Percentiles rank a stretch among this genome's conserved stretches.
These are phyloP conservation scores for Cephalotrichum gorgonifer DNA, from an alignment of 2,329 filamentous ascomycete genomes.

Conservation along the genomic window DNA sequence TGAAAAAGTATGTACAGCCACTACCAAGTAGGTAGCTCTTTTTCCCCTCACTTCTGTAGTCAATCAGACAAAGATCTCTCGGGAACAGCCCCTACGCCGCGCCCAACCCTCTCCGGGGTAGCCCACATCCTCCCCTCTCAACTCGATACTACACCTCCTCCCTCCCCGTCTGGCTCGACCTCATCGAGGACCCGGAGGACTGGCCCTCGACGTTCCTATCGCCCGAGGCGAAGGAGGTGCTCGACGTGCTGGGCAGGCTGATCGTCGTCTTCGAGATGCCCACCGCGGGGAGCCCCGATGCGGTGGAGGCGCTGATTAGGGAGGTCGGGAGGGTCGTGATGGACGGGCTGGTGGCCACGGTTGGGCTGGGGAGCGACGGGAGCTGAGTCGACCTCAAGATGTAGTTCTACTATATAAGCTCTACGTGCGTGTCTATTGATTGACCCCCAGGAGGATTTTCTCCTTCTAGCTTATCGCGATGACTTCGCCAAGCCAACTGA, in stretches of 20 bases:
- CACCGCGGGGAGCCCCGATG: not conserved
- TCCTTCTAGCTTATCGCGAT: not conserved
- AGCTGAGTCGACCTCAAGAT: no score
- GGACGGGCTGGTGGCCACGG: constrained; percentile 47
- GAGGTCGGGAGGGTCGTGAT: constrained; percentile 45
- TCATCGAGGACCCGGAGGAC: constrained; percentile 25
- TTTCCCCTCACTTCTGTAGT: no score
- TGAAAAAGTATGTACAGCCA: no score
- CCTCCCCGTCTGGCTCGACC: constrained; percentile 59
- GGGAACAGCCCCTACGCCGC: constrained; percentile 29
- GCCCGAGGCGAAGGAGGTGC: constrained; percentile 51
- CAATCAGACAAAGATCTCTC: constrained; percentile 35
- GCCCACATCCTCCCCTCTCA: constrained; percentile 44
- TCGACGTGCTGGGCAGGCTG: constrained; percentile 48
- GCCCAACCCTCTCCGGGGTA: constrained; percentile 42
- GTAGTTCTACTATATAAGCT: no score
- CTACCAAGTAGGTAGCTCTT: no score
- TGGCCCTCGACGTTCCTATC: constrained; percentile 51
- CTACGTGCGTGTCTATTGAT: not conserved
- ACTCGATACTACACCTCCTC: constrained; percentile 52
- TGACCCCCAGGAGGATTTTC: not conserved
- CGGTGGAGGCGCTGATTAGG: constrained; percentile 31
- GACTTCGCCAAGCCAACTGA: not conserved
- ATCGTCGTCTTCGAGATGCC: constrained; percentile 28
- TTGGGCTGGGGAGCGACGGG: constrained; percentile 55